A percentile compares a stretch with the other conserved stretches of the same genome.
Conservation (phyloP, 345 rosid species). For the Eucalyptus curtisii region DNA sequence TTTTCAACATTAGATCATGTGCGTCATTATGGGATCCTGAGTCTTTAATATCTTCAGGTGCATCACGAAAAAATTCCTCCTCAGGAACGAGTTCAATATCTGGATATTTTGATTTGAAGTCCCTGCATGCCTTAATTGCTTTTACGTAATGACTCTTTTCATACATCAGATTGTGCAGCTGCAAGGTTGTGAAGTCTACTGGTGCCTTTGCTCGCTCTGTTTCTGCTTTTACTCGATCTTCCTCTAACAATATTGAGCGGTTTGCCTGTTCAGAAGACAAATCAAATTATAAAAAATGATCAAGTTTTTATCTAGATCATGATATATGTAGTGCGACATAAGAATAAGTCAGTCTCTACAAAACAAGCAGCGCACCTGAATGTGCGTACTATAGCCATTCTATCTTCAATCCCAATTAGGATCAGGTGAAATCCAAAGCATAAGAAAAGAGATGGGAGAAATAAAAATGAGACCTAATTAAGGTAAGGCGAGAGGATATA, state of each 20-base stretch:
- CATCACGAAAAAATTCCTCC: slow-evolving; percentile 57
- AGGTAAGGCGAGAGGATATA: background rate
- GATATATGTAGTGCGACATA: background rate
- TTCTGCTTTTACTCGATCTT: slow-evolving; percentile 61
- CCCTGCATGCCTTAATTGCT: slow-evolving; percentile 73
- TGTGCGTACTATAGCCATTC: background rate
- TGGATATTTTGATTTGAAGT: slow-evolving; percentile 73
- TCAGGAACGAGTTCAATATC: slow-evolving; percentile 81
- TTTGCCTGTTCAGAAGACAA: slow-evolving; percentile 34
- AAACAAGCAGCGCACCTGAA: background rate
- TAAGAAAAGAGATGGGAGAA: background rate
- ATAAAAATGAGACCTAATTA: background rate
- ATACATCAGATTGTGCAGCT: slow-evolving; percentile 81
- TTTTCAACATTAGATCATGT: slow-evolving; percentile 76
- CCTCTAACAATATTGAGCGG: slow-evolving; percentile 61
- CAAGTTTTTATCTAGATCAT: background rate
- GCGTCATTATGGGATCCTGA: slow-evolving; percentile 37
- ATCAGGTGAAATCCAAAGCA: background rate
- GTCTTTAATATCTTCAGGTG: slow-evolving; percentile 59
- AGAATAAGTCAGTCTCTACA: background rate
- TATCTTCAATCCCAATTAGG: background rate
- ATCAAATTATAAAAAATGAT: background rate
- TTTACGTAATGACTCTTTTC: slow-evolving; percentile 87
- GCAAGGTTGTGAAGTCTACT: slow-evolving; percentile 64
- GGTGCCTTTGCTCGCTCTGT: slow-evolving; percentile 71